A percentile compares a stretch with the other conserved stretches of the same genome.
These are phyloP conservation scores for Verbascum thapsus DNA, from an alignment of 257 asterid genomes.

Conservation along the genomic window DNA sequence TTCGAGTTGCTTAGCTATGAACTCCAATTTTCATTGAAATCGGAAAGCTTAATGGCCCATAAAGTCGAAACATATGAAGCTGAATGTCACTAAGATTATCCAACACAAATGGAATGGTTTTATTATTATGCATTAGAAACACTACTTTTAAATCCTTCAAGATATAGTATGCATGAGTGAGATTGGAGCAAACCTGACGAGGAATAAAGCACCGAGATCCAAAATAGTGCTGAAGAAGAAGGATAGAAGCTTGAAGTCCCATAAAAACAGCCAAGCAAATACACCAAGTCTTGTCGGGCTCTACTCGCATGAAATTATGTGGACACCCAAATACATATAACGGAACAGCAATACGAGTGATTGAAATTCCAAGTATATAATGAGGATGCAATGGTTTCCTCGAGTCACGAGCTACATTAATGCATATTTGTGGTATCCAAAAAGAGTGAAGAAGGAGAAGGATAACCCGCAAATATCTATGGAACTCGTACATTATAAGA, in stretches of 20 bases:
- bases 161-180: not conserved
- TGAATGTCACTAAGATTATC: too few relatives aligned
- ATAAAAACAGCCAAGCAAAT: slow-evolving; percentile 62
- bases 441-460: slow-evolving; percentile 88
- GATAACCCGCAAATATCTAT: slow-evolving; percentile 63
- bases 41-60: too few relatives aligned
- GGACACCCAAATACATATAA: slow-evolving; percentile 90
- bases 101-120: too few relatives aligned
- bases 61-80: too few relatives aligned
- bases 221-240: slow-evolving; percentile 87
- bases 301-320: slow-evolving; percentile 91
- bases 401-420: slow-evolving; percentile 78
- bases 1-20: too few relatives aligned
- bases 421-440: slow-evolving; percentile 92
- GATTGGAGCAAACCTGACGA: slow-evolving; percentile 62
- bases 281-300: slow-evolving; percentile 75
- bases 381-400: slow-evolving; percentile 96
- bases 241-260: slow-evolving; percentile 76
- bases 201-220: slow-evolving; percentile 98
- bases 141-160: too few relatives aligned
- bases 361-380: slow-evolving; percentile 82
- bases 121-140: too few relatives aligned
- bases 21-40: too few relatives aligned
- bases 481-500: slow-evolving; percentile 88
- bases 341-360: slow-evolving; percentile 87